A percentile compares a stretch with the other conserved stretches of the same genome.
phyloP scores from a whole-genome alignment of 2,329 filamentous ascomycete species.

The Xylaria sp. region DNA sequence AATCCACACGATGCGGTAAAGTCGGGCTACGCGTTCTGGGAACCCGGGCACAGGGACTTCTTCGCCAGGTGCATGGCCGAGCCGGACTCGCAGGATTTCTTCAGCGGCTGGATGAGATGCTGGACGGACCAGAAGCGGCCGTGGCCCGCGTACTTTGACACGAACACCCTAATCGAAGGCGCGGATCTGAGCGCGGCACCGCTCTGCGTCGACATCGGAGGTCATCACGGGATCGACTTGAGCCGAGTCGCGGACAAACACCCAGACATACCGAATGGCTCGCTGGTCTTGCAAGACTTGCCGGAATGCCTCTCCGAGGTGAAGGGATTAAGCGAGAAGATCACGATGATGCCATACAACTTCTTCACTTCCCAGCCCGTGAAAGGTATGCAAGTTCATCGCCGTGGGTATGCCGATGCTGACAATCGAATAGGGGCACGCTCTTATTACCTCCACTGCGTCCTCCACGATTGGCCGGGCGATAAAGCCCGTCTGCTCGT shows the following conservation, averaged over 20 bases:
- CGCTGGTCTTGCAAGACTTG: slow-evolving; percentile 54
- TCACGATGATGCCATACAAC: slow-evolving; percentile 46
- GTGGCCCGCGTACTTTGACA: slow-evolving; percentile 42
- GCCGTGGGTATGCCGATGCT: slow-evolving; percentile 8
- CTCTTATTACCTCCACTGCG: slow-evolving; percentile 48
- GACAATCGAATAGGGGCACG: slow-evolving; percentile 40
- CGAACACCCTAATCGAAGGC: slow-evolving; percentile 38
- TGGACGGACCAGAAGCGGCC: slow-evolving; percentile 36
- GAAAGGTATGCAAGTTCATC: slow-evolving; percentile 34
- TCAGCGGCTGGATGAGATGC: slow-evolving; percentile 43
- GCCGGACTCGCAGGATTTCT: slow-evolving; percentile 31
- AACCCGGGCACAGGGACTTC: slow-evolving; percentile 37
- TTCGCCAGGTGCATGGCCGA: slow-evolving; percentile 38
- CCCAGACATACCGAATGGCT: slow-evolving; percentile 46
- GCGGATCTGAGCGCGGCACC: slow-evolving; percentile 45
- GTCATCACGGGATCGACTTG: slow-evolving; percentile 53
- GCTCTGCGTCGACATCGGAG: slow-evolving; percentile 55
- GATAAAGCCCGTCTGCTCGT: slow-evolving; percentile 49
- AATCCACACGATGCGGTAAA: slow-evolving; percentile 37
- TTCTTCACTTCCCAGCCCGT: slow-evolving; percentile 50
- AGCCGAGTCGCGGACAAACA: slow-evolving; percentile 47
- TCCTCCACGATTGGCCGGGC: slow-evolving; percentile 56
- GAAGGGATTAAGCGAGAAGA: slow-evolving; percentile 36
- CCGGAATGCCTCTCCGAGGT: slow-evolving; percentile 43
- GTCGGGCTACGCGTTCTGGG: slow-evolving; percentile 35